These are phyloP conservation scores for Cicer judaicum DNA, from an alignment of 306 rosid genomes.

Conservation along the genomic window DNA sequence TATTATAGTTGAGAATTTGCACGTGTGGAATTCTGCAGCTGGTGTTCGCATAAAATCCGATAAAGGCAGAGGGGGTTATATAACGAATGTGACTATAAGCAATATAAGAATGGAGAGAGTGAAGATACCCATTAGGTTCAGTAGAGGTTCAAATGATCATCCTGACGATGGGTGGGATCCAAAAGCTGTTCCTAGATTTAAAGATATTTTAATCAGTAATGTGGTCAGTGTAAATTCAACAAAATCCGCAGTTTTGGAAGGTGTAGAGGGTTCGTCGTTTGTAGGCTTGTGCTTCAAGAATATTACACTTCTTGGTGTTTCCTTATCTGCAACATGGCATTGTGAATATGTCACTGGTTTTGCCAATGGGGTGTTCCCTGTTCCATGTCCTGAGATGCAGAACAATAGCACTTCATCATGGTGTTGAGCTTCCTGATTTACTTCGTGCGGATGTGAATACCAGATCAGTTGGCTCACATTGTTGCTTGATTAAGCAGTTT, in stretches of 20 bases:
- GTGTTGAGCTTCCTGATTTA: slow-evolving; percentile 52
- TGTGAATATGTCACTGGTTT: slow-evolving; percentile 81
- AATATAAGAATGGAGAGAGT: slow-evolving; percentile 79
- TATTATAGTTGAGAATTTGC: slow-evolving; percentile 73
- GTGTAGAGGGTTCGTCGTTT: slow-evolving; percentile 65
- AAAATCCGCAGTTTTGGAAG: slow-evolving; percentile 74
- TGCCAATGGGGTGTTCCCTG: slow-evolving; percentile 69
- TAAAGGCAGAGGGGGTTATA: slow-evolving; percentile 86
- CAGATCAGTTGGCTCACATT: not conserved
- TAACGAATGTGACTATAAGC: slow-evolving; percentile 65
- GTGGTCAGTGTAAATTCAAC: slow-evolving; percentile 74
- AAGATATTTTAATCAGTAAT: slow-evolving; percentile 65
- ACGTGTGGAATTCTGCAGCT: slow-evolving; percentile 87
- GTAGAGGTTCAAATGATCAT: slow-evolving; percentile 90
- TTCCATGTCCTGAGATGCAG: slow-evolving; percentile 72
- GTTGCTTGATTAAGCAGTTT: slow-evolving; percentile 29
- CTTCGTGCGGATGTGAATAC: not conserved
- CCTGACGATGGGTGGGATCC: slow-evolving; percentile 95
- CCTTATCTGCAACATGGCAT: slow-evolving; percentile 63
- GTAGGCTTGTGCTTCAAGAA: slow-evolving; percentile 81
- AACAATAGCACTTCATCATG: slow-evolving; percentile 48
- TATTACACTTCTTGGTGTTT: slow-evolving; percentile 64
- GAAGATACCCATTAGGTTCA: slow-evolving; percentile 81
- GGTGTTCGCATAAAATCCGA: slow-evolving; percentile 89
- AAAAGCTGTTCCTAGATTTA: slow-evolving; percentile 77